phyloP scores from a whole-genome alignment of 2,329 filamentous ascomycete genomes.

The Xylaria digitata region DNA sequence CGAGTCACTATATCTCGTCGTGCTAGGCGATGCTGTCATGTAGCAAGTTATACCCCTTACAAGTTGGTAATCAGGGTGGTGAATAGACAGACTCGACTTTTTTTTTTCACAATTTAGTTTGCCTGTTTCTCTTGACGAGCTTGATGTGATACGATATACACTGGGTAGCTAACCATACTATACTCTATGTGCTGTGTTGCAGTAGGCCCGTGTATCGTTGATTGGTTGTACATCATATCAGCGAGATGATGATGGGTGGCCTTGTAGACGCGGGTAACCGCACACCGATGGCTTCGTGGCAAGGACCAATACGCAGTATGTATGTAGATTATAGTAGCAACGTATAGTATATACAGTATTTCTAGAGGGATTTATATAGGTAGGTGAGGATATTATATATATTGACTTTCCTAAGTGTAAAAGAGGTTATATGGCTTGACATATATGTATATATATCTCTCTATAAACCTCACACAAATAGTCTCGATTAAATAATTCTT shows the following conservation, averaged over 20 bases:
- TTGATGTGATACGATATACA: not conserved
- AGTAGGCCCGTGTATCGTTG: not conserved
- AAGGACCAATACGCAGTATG: not conserved
- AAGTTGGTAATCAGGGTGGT: constrained; percentile 13
- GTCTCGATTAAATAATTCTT: not conserved
- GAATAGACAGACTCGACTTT: not conserved
- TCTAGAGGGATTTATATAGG: not conserved
- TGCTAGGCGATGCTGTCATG: constrained; percentile 21
- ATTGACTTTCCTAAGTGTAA: no score
- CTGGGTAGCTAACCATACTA: not conserved
- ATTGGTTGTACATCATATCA: not conserved
- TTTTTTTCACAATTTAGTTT: not conserved
- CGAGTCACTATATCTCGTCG: not conserved
- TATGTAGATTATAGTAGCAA: not conserved
- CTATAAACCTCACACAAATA: not conserved
- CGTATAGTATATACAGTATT: not conserved
- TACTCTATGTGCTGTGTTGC: not conserved
- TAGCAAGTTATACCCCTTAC: constrained; percentile 33
- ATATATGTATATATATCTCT: no score
- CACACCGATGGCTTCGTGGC: not conserved
- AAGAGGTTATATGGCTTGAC: no score
- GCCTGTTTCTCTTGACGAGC: not conserved
- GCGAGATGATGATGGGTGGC: not conserved
- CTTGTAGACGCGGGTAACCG: constrained; percentile 3
- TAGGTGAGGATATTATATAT: no score